A percentile compares a stretch with the other conserved stretches of the same genome.
Conservation (phyloP, 176 grass and related monocot genomes). For the Ananas comosus region DNA sequence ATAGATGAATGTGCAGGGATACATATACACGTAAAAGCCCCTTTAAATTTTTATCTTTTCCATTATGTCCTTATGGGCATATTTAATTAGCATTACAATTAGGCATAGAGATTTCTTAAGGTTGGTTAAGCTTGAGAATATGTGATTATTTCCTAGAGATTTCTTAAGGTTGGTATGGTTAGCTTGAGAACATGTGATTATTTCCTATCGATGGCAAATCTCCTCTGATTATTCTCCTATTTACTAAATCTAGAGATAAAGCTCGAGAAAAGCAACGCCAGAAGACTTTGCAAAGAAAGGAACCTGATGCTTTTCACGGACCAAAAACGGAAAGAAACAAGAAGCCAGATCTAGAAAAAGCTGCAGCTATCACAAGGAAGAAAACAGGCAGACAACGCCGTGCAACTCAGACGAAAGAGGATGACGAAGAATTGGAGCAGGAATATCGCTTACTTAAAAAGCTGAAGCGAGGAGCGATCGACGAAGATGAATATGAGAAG, state of each 20-base stretch:
- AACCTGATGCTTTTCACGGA: constrained; percentile 36
- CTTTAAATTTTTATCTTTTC: too few species aligned
- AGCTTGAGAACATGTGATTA: background rate
- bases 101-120: too few species aligned
- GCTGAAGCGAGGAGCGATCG: constrained; percentile 67
- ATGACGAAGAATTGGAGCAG: constrained; percentile 64
- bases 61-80: too few species aligned
- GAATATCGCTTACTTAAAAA: constrained; percentile 85
- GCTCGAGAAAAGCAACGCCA: constrained; percentile 70
- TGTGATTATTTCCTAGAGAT: too few species aligned
- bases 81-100: too few species aligned
- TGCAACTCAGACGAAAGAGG: constrained; percentile 74
- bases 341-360: constrained; percentile 26
- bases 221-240: background rate
- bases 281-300: constrained; percentile 64
- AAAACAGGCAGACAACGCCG: constrained; percentile 71
- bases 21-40: too few species aligned
- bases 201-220: background rate
- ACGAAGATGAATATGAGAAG: constrained; percentile 77
- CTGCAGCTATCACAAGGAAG: constrained; percentile 47
- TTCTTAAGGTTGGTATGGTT: too few species aligned
- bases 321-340: constrained; percentile 39
- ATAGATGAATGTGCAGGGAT: too few species aligned
- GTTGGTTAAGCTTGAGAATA: too few species aligned
- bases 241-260: constrained; percentile 53